Conservation (phyloP, 768 basidiomycete genomes). For the Naganishia onofrii region DNA sequence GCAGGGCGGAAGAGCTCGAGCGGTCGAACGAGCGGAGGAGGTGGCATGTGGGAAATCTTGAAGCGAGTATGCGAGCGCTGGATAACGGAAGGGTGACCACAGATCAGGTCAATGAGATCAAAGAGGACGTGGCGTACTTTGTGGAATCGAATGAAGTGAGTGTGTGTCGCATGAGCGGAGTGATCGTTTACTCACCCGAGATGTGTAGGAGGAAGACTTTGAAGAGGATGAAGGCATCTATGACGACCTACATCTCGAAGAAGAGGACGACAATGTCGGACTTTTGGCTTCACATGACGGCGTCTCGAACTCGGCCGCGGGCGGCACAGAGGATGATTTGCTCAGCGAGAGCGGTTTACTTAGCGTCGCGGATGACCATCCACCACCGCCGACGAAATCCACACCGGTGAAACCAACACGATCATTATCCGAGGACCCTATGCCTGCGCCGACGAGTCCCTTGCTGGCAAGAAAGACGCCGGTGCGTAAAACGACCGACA, state of each 20-base stretch:
- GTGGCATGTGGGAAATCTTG: constrained; percentile 90
- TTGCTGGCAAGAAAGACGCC: constrained; percentile 46
- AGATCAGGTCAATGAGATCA: constrained; percentile 75
- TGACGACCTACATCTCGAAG: constrained; percentile 93
- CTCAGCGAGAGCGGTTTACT: constrained; percentile 23
- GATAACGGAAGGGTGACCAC: constrained; percentile 86
- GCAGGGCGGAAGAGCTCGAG: constrained; percentile 78
- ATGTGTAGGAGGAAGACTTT: constrained; percentile 83
- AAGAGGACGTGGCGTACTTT: constrained; percentile 94
- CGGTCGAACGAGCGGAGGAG: constrained; percentile 84
- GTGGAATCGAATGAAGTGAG: constrained; percentile 91
- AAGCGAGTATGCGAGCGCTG: constrained; percentile 84
- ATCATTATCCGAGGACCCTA: constrained; percentile 17
- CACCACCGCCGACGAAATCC: background rate
- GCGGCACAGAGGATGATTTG: constrained; percentile 13
- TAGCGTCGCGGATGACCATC: constrained; percentile 22
- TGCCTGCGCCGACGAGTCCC: constrained; percentile 43
- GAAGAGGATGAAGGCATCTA: constrained; percentile 97
- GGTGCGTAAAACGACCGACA: constrained; percentile 45
- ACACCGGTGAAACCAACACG: constrained; percentile 10
- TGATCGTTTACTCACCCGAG: constrained; percentile 28
- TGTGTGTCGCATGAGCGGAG: constrained; percentile 34
- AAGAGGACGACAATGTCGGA: constrained; percentile 79
- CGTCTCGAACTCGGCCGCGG: constrained; percentile 8
- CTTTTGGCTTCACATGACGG: constrained; percentile 15